A percentile compares a stretch with the other conserved stretches of the same genome.
These are phyloP conservation scores for Syzygium grande DNA, from an alignment of 345 rosid species.

Conservation along the genomic window DNA sequence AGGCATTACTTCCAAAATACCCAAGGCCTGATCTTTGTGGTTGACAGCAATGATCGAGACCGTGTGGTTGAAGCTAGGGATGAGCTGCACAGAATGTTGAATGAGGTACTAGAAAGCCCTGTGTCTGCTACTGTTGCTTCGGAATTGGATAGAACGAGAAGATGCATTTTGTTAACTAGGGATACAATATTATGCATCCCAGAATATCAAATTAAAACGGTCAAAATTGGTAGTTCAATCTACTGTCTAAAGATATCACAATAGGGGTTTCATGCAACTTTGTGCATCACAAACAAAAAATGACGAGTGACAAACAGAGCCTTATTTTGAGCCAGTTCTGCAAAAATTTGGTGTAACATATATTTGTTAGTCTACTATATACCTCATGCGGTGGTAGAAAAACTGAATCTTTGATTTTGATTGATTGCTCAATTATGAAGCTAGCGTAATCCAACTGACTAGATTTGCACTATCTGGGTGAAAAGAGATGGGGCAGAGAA, in stretches of 20 bases:
- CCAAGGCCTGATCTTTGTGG: conserved; percentile 71
- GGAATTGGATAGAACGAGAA: neutral
- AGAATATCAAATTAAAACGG: neutral
- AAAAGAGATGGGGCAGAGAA: neutral
- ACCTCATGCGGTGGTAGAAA: neutral
- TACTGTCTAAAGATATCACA: neutral
- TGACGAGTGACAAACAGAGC: neutral
- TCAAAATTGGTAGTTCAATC: neutral
- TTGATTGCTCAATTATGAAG: neutral
- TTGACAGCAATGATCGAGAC: conserved; percentile 69
- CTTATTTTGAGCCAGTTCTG: neutral
- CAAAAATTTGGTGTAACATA: neutral
- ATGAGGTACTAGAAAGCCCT: conserved; percentile 31
- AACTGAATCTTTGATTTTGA: neutral
- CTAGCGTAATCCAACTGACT: neutral
- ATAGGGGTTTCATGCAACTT: neutral
- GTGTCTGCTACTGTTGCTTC: neutral
- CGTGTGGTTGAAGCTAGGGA: conserved; percentile 77
- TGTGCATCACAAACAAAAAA: neutral
- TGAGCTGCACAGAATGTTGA: conserved; percentile 73
- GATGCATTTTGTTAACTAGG: neutral
- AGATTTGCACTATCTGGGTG: neutral
- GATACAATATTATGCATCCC: neutral
- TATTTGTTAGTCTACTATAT: neutral
- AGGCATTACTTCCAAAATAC: conserved; percentile 79